A percentile compares a stretch with the other conserved stretches of the same genome.
Conservation (phyloP, 2,329 filamentous ascomycete species). For the Xylariaceae sp. region DNA sequence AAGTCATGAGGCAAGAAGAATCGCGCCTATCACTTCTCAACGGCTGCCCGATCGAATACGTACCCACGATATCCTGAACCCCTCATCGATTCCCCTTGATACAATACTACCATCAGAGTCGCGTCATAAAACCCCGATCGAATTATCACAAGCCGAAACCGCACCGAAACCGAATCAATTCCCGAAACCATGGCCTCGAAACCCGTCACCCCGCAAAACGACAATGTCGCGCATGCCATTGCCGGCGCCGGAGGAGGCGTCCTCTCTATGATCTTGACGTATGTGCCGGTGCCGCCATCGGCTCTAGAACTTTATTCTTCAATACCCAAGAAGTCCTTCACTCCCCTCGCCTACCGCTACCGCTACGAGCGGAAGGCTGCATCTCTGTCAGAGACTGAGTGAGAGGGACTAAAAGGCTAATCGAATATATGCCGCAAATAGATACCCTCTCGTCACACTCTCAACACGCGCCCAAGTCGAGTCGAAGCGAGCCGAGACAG, state of each 20-base stretch:
- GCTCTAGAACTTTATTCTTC: not conserved
- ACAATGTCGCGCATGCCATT: slow-evolving; percentile 94
- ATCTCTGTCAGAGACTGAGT: no score
- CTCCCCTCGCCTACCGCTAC: not conserved
- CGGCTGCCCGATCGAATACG: not conserved
- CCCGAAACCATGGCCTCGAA: slow-evolving; percentile 37
- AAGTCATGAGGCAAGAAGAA: slow-evolving; percentile 5
- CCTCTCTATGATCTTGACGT: slow-evolving; percentile 93
- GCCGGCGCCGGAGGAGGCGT: slow-evolving; percentile 90
- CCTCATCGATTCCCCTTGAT: not conserved
- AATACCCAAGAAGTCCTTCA: not conserved
- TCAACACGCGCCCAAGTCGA: slow-evolving; percentile 97
- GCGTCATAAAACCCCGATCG: not conserved
- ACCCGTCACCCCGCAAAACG: slow-evolving; percentile 72
- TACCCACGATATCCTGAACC: not conserved
- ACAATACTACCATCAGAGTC: not conserved
- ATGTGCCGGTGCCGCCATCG: slow-evolving; percentile 25
- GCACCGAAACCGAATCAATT: not conserved
- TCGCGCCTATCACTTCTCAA: not conserved
- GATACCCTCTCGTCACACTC: slow-evolving; percentile 93
- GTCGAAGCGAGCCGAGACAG: slow-evolving; percentile 83
- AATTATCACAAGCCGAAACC: not conserved
- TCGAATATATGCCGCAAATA: slow-evolving; percentile 33
- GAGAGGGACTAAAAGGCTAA: not conserved
- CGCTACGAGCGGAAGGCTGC: no score